Evolutionary conservation across 73 alveolate genomes (phyloP).

Genomic region (Uronychia binucleata): DNA sequence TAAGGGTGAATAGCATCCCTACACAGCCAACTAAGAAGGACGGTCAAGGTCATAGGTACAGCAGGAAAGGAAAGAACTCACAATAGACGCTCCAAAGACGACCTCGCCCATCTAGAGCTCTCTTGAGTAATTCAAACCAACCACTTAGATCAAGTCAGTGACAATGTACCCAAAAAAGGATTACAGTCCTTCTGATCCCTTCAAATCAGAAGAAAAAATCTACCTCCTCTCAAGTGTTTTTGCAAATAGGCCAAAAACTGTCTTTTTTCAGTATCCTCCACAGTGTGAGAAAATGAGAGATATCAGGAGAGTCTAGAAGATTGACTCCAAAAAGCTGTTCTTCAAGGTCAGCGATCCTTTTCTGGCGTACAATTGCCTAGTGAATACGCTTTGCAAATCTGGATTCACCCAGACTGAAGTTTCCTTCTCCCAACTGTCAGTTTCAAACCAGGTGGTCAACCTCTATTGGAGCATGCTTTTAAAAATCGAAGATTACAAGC

Average conservation of each 20-base stretch:
- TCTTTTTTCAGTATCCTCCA: slow-evolving; percentile 56
- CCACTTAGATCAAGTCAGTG: background rate
- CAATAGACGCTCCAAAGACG: too few species aligned
- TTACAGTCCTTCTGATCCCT: background rate
- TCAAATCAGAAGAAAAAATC: background rate
- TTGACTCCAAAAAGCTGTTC: slow-evolving; percentile 2
- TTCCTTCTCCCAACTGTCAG: background rate
- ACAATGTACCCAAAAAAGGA: background rate
- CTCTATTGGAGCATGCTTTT: background rate
- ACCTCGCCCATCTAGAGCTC: too few species aligned
- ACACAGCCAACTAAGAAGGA: background rate
- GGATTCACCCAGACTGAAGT: slow-evolving; percentile 32
- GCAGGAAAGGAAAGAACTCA: background rate
- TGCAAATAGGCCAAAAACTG: slow-evolving; percentile 42
- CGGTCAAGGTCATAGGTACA: background rate
- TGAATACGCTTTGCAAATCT: slow-evolving; percentile 30
- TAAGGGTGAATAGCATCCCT: background rate
- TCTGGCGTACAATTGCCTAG: slow-evolving; percentile 47
- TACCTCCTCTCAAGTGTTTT: background rate
- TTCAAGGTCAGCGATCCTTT: slow-evolving; percentile 30
- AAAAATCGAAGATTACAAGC: slow-evolving; percentile 1
- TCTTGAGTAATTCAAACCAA: too few species aligned
- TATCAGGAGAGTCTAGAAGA: background rate
- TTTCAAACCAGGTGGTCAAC: background rate
- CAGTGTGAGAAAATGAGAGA: background rate